These are phyloP conservation scores for Amanita exitialis DNA, from an alignment of 768 basidiomycete species.

Conservation along the genomic window DNA sequence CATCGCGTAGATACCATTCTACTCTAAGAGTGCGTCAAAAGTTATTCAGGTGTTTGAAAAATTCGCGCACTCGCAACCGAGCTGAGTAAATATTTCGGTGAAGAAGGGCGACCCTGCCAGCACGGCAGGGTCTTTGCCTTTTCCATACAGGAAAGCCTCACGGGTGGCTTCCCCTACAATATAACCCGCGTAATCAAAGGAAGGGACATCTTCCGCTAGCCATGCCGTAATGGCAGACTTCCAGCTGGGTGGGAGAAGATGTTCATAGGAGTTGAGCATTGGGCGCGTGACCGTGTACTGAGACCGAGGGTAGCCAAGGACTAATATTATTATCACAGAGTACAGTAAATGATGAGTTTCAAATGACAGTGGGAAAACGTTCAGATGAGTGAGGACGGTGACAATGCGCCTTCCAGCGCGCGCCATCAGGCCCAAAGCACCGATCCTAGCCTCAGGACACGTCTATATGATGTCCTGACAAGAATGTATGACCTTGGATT, in stretches of 20 bases:
- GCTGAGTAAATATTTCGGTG: constrained; percentile 80
- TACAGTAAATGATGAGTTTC: too few species aligned
- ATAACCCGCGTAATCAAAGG: constrained; percentile 94
- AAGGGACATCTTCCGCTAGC: constrained; percentile 91
- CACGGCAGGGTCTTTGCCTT: constrained; percentile 68
- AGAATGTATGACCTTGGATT: constrained; percentile 31
- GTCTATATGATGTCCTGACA: background rate
- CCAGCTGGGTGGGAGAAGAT: constrained; percentile 94
- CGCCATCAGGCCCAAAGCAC: background rate
- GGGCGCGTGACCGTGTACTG: too few species aligned
- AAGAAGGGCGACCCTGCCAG: constrained; percentile 96
- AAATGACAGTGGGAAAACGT: too few species aligned
- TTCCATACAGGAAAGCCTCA: constrained; percentile 84
- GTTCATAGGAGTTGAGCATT: constrained; percentile 32
- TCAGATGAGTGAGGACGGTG: too few species aligned
- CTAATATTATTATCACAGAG: too few species aligned
- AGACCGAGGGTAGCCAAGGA: too few species aligned
- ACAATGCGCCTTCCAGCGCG: too few species aligned
- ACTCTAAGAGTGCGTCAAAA: constrained; percentile 40
- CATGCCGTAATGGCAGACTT: constrained; percentile 69
- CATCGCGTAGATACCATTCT: constrained; percentile 89
- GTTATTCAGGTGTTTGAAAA: background rate
- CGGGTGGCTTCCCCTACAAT: constrained; percentile 88
- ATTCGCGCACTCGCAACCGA: constrained; percentile 67
- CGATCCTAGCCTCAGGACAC: background rate